phyloP scores from a whole-genome alignment of 768 basidiomycete genomes.

The Lactifluus subvellereus region DNA sequence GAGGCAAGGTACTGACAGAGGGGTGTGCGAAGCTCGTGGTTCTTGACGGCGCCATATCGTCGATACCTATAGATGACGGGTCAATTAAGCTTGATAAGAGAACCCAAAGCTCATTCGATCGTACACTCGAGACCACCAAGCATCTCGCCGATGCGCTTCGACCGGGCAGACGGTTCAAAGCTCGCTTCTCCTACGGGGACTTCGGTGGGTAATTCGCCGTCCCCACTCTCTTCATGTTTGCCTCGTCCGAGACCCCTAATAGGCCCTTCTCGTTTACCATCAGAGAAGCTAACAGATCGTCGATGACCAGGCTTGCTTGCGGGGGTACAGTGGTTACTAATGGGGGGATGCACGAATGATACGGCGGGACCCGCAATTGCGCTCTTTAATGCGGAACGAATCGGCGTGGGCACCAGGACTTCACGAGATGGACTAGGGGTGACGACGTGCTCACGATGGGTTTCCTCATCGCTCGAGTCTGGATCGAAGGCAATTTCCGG shows the following conservation, averaged over 20 bases:
- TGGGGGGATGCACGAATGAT: constrained; percentile 48
- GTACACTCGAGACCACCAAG: constrained; percentile 64
- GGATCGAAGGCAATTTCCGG: constrained; percentile 13
- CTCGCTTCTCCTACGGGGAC: constrained; percentile 23
- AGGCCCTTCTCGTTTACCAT: constrained; percentile 87
- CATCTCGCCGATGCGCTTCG: constrained; percentile 77
- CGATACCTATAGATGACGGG: constrained; percentile 27
- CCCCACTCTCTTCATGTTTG: constrained; percentile 36
- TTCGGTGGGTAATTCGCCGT: constrained; percentile 24
- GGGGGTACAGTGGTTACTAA: constrained; percentile 51
- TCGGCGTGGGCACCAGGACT: constrained; percentile 32
- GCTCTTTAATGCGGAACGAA: constrained; percentile 41
- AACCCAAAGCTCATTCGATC: constrained; percentile 26
- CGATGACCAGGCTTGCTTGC: constrained; percentile 45
- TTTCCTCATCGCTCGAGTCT: constrained; percentile 20
- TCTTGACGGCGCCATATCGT: constrained; percentile 53
- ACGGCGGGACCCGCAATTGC: constrained; percentile 48
- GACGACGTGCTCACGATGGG: constrained; percentile 17
- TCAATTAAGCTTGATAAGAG: background rate
- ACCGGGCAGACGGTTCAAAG: constrained; percentile 56
- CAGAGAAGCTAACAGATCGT: constrained; percentile 95
- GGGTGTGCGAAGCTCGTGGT: constrained; percentile 40
- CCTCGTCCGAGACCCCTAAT: constrained; percentile 57
- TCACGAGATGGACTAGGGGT: constrained; percentile 8
- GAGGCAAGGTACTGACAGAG: constrained; percentile 38